Evolutionary conservation across 2,329 filamentous ascomycete species (phyloP).

Genomic region (Plenodomus tracheiphilus): DNA sequence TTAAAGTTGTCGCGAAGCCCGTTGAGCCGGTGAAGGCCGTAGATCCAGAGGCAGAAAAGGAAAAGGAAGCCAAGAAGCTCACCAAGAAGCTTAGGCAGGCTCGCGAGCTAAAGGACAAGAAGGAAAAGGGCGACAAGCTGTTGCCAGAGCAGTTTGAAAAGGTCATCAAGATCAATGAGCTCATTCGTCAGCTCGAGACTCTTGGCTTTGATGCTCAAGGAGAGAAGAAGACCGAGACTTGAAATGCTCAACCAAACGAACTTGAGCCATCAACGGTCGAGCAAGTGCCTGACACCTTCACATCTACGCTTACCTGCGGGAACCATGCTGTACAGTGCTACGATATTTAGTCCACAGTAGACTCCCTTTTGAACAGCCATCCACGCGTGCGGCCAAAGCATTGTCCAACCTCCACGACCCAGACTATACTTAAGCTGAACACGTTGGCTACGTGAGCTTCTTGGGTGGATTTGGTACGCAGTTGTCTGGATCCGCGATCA

Average conservation of each 20-base stretch:
- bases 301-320: too few relatives aligned
- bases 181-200: conserved; percentile 82
- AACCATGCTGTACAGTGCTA: too few relatives aligned
- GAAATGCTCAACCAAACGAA: conserved; percentile 5
- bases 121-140: conserved; percentile 79
- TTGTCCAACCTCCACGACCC: too few relatives aligned
- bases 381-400: too few relatives aligned
- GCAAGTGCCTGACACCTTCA: too few relatives aligned
- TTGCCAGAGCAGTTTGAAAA: conserved; percentile 96
- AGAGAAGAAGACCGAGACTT: conserved; percentile 57
- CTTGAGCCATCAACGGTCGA: neutral
- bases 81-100: conserved; percentile 96
- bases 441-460: too few relatives aligned
- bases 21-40: conserved; percentile 29
- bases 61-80: conserved; percentile 90
- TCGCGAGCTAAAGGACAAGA: conserved; percentile 86
- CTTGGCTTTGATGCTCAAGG: conserved; percentile 83
- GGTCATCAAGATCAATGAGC: conserved; percentile 94
- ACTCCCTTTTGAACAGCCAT: too few relatives aligned
- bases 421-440: too few relatives aligned
- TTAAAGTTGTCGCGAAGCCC: conserved; percentile 19
- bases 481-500: too few relatives aligned
- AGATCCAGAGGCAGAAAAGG: conserved; percentile 75
- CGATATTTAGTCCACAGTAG: too few relatives aligned
- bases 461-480: too few relatives aligned